Evolutionary conservation across 345 rosid species (phyloP).

Genomic region (Boechera retrofracta): DNA sequence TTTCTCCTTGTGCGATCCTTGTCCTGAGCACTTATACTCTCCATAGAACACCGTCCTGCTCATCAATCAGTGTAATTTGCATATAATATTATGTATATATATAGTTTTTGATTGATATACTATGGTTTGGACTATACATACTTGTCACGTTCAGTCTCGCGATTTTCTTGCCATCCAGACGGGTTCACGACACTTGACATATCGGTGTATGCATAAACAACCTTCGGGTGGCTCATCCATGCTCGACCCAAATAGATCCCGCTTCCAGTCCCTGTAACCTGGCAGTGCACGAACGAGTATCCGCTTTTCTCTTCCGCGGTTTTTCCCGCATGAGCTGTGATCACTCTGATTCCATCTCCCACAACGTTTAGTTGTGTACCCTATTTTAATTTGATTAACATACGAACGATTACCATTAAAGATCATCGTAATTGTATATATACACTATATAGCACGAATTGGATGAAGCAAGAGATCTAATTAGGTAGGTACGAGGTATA

Average conservation of each 20-base stretch:
- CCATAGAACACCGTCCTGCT: slow-evolving; percentile 54
- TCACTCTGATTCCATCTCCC: slow-evolving; percentile 47
- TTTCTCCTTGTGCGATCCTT: slow-evolving; percentile 41
- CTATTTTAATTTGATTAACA: neutral
- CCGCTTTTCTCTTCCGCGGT: slow-evolving; percentile 50
- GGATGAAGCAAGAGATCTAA: neutral
- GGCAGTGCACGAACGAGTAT: slow-evolving; percentile 53
- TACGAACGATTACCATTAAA: neutral
- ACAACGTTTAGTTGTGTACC: slow-evolving; percentile 47
- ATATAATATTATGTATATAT: neutral
- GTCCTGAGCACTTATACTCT: slow-evolving; percentile 62
- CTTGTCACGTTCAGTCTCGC: slow-evolving; percentile 45
- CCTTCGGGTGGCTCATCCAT: slow-evolving; percentile 58
- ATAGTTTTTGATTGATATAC: neutral
- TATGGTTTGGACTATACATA: slow-evolving; percentile 33
- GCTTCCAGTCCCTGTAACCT: slow-evolving; percentile 49
- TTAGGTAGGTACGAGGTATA: slow-evolving; percentile 54
- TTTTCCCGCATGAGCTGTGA: slow-evolving; percentile 72
- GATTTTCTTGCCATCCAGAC: slow-evolving; percentile 56
- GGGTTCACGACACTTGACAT: slow-evolving; percentile 50
- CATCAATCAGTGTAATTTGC: neutral
- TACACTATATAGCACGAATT: neutral
- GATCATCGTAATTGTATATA: neutral
- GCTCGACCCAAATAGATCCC: slow-evolving; percentile 67
- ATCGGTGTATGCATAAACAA: slow-evolving; percentile 55